phyloP scores from a whole-genome alignment of 2,329 filamentous ascomycete genomes.

The Hymenoscyphus linearis region DNA sequence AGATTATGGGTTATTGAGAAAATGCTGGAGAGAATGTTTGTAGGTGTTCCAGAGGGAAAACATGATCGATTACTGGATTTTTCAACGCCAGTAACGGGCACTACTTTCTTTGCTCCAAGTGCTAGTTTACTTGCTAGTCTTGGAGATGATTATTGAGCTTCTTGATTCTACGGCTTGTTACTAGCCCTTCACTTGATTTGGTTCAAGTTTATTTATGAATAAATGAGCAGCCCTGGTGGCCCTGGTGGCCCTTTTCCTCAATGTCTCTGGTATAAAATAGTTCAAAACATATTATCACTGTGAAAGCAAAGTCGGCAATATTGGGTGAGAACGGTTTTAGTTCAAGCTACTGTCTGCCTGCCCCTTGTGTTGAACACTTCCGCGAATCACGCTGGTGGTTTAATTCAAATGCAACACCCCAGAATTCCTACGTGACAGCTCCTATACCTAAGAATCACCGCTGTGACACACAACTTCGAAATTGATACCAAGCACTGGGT shows the following conservation, averaged over 20 bases:
- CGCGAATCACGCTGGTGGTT: too few species aligned
- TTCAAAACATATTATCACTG: not conserved
- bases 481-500: slow-evolving; percentile 16
- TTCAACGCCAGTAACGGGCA: slow-evolving; percentile 47
- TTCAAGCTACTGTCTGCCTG: too few species aligned
- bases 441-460: not conserved
- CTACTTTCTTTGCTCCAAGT: slow-evolving; percentile 49
- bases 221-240: too few species aligned
- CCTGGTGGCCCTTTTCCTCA: not conserved
- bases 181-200: not conserved
- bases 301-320: not conserved
- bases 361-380: too few species aligned
- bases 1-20: slow-evolving; percentile 51
- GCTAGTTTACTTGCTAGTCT: slow-evolving; percentile 32
- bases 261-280: not conserved
- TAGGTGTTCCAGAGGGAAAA: slow-evolving; percentile 46
- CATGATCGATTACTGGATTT: slow-evolving; percentile 53
- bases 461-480: slow-evolving; percentile 16
- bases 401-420: too few species aligned
- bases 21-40: slow-evolving; percentile 54
- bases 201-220: too few species aligned
- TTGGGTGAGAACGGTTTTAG: not conserved
- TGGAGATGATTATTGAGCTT: not conserved
- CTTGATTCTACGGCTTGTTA: not conserved
- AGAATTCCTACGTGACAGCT: not conserved